phyloP scores from a whole-genome alignment of 805 yeast genomes.

The Sungouiella thailandica region DNA sequence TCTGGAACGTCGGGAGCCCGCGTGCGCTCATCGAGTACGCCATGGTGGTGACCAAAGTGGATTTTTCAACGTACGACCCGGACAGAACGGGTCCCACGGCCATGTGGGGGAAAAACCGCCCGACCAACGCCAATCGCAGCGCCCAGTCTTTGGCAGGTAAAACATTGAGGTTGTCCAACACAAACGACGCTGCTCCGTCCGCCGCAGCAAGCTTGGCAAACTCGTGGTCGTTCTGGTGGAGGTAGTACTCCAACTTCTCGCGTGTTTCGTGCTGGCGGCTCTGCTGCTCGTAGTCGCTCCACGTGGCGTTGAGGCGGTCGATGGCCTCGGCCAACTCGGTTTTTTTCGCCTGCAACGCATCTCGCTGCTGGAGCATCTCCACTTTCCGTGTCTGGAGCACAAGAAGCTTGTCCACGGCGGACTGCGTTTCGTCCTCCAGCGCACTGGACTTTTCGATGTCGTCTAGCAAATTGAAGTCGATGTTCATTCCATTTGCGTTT shows the following conservation, averaged over 20 bases:
- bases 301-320: conserved; percentile 5
- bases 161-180: conserved; percentile 25
- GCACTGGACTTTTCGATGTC: conserved; percentile 1
- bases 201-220: conserved; percentile 5
- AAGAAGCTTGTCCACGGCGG: conserved; percentile 9
- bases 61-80: conserved; percentile 1
- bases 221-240: conserved; percentile 14
- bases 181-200: conserved; percentile 12
- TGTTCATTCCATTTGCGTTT: neutral
- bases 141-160: conserved; percentile 33
- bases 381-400: conserved; percentile 10
- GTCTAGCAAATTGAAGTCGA: conserved; percentile 3
- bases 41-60: conserved; percentile 1
- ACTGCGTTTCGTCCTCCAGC: conserved; percentile 4
- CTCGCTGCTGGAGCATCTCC: conserved; percentile 9
- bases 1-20: conserved; percentile 5
- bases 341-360: conserved; percentile 6
- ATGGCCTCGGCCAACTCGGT: conserved; percentile 6
- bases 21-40: conserved; percentile 3
- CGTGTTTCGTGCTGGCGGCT: conserved; percentile 10
- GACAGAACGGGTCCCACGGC: conserved; percentile 10
- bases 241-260: conserved; percentile 12
- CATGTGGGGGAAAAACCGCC: conserved; percentile 23
- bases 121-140: conserved; percentile 20
- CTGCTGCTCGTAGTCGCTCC: conserved; percentile 9